Base-by-base conservation (phyloP, 116 monocot species). In the Cymodocea nodosa region DNA sequence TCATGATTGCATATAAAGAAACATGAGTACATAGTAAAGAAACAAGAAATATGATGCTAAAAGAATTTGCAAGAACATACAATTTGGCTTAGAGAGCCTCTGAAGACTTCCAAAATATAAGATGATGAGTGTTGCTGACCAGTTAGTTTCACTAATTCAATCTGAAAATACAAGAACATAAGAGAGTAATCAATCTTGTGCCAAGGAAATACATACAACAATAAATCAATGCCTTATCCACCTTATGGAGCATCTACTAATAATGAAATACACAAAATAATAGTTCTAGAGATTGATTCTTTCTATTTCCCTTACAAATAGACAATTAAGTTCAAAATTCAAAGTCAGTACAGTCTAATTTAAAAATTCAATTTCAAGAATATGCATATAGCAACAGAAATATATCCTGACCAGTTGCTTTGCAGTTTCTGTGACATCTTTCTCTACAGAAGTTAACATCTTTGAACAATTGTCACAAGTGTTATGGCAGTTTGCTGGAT, bases 381-480 rank as follows among this genome's bases (percentile, higher is more conserved):
- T 40, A n/a, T 24, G 12, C 17, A 61, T 11, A 76, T n/a, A 69
- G 4, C 50, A 3, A 1, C n/a, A 44, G 18, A 44, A 54, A 50
- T 35, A 35, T 65, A 35, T 50, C 7, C 78, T 56, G 69, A 94
- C 95, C 91, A 97, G 59, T 68, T 97, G 91, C 50, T 75, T 87
- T 62, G 87, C 85, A 76, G 85, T 83, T 66, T 79, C 66, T 54
- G 95, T 85, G n/a, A 90, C 85, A 78, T 97, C 67, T 69, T 85
- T 91, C 64, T 83, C 85, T 12, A 84, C 40, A 40, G 56, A 90
- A 60, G 34, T 80, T 55, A 78, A 78, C 70, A 73, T 65, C 70
- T 80, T 97, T 50, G 73, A 74, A 76, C 95, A 97, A 67, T 90
- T 90, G 73, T 97, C 95, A 60, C 95, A 97, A 24, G 91, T 90